These are phyloP conservation scores for Glycine latifolia DNA, from an alignment of 306 rosid genomes.

Conservation along the genomic window DNA sequence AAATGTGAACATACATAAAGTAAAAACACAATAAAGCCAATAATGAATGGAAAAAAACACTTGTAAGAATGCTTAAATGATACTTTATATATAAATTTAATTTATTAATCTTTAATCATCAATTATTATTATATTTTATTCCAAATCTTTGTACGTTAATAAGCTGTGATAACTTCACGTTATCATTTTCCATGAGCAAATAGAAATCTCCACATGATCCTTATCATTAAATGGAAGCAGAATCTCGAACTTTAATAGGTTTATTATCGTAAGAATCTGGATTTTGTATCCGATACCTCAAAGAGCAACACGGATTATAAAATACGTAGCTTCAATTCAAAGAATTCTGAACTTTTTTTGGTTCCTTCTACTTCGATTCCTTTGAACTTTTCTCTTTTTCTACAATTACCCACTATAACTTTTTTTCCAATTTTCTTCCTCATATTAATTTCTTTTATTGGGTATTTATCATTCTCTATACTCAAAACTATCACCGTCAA, in stretches of 20 bases:
- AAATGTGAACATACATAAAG: too few species aligned
- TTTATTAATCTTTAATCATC: background rate
- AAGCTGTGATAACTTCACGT: background rate
- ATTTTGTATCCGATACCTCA: constrained; percentile 34
- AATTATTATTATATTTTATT: background rate
- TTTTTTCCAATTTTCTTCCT: background rate
- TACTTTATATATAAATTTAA: background rate
- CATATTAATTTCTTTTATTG: constrained; percentile 25
- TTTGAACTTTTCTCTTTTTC: constrained; percentile 17
- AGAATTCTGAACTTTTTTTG: constrained; percentile 2
- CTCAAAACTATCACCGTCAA: constrained; percentile 36
- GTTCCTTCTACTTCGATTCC: background rate
- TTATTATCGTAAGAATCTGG: constrained; percentile 36
- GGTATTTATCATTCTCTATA: constrained; percentile 17
- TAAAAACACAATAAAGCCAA: too few species aligned
- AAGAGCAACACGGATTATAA: background rate
- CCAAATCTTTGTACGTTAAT: background rate
- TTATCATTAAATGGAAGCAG: background rate
- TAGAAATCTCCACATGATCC: background rate
- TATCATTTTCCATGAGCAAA: background rate
- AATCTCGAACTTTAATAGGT: background rate
- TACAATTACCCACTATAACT: constrained; percentile 25
- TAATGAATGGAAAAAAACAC: too few species aligned
- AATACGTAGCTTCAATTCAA: background rate
- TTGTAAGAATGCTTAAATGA: too few species aligned